These are phyloP conservation scores for Cryphonectria japonica DNA, from an alignment of 2,329 filamentous ascomycete species.

Conservation along the genomic window DNA sequence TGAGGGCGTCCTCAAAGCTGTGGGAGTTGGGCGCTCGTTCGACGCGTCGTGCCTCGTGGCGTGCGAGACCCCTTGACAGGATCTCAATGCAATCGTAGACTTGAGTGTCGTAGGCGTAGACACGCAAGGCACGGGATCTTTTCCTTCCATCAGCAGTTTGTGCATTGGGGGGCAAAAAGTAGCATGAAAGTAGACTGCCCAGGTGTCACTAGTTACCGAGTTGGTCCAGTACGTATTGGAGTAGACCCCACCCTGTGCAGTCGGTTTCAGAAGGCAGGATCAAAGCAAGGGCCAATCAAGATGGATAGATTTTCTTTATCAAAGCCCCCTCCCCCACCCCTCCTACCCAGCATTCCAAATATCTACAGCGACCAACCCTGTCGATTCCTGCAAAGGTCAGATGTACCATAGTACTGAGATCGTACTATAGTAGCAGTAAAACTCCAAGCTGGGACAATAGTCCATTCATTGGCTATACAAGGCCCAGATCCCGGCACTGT, in stretches of 20 bases:
- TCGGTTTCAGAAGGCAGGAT: background rate
- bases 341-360: background rate
- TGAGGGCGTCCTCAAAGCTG: background rate
- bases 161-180: background rate
- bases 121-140: background rate
- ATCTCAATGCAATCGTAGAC: background rate
- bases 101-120: background rate
- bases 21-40: background rate
- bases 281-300: background rate
- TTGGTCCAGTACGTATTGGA: background rate
- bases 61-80: background rate
- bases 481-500: no score
- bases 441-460: no score
- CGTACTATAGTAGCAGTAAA: no score
- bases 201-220: background rate
- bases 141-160: background rate
- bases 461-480: no score
- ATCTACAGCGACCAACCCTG: no score
- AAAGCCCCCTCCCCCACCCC: no score
- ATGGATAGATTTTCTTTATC: background rate
- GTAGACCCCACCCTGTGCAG: background rate
- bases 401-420: no score
- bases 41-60: background rate
- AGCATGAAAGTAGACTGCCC: background rate
- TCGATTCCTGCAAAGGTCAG: no score